Conservation (phyloP, 2,329 filamentous ascomycete species). For the Fusarium mundagurra region DNA sequence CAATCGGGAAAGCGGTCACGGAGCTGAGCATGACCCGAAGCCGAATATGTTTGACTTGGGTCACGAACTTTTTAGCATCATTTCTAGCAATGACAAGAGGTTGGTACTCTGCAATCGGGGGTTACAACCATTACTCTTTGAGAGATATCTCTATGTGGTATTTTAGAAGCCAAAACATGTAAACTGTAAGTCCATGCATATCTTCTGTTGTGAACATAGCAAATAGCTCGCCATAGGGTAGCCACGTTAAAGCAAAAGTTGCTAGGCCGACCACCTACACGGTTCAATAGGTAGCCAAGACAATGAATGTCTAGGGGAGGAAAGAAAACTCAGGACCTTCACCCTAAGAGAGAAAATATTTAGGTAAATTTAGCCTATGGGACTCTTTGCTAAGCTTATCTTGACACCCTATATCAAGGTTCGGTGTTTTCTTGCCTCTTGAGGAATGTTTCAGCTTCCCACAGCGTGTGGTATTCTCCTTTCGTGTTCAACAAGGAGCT, state of each 20-base stretch:
- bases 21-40: constrained; percentile 22
- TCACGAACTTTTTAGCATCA: background rate
- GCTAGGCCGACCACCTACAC: background rate
- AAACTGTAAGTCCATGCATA: background rate
- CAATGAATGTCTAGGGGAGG: too few species aligned
- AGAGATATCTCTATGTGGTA: background rate
- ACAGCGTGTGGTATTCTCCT: constrained; percentile 6
- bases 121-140: background rate
- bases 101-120: background rate
- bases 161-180: background rate
- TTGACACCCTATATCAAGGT: too few species aligned
- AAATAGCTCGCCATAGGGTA: background rate
- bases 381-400: too few species aligned
- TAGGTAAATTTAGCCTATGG: too few species aligned
- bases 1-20: constrained; percentile 41
- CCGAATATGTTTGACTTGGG: background rate
- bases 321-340: too few species aligned
- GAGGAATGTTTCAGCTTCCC: constrained; percentile 35
- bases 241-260: background rate
- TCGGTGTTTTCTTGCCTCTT: too few species aligned
- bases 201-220: background rate
- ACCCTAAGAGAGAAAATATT: too few species aligned
- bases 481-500: constrained; percentile 1
- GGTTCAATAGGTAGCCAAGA: background rate
- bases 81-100: background rate